Base-by-base conservation (phyloP, 176 grass and related monocot species). In the Lolium perenne region DNA sequence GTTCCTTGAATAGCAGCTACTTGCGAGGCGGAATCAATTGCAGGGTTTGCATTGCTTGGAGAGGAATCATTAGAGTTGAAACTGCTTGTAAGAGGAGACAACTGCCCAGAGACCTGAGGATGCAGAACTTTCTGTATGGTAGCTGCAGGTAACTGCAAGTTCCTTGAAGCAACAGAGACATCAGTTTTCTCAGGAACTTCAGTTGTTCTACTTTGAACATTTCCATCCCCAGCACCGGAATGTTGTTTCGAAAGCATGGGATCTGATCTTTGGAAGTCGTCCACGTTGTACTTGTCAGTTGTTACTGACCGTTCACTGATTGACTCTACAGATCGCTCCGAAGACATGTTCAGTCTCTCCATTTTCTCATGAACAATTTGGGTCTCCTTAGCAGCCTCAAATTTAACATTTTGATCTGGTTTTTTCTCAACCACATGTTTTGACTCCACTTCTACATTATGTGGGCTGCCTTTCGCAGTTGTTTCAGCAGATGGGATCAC, bases 1-100 rank as follows among this genome's bases (percentile, higher is more conserved):
- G 84, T 92, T 80, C 90, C 93, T 76, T 86, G 93, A 62, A 98
- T 86, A 73, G 75, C 64, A 20, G 70, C 71, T 82, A 87, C 80
- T 89, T 95, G 91, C 3, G 84, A 51, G 29, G 76, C 76, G 16
- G 86, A 35, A 78, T 87, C 92, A 62, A 59, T 77, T 72, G 78
- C 84, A 79, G 80, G 64, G 78, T 38, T 88, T 51, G 43, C 22
- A 72, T 80, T 92, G 77, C 22, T 92, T 87, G 18, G 69, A 54
- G 47, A 88, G 64, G 91, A 89, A 66, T 84, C 88, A 23, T 86
- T 61, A 81, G 84, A 90, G 59, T 84, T 84, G 46, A 82, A 92
- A 72, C 83, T 75, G 70, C 81, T 90, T 14, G 86, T 87, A 65
- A 80, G 69, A 41, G 89, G 84, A 67, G 86, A 89, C 26, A 83